phyloP scores from a whole-genome alignment of 2,329 filamentous ascomycete species.

The Byssochlamys sp. region DNA sequence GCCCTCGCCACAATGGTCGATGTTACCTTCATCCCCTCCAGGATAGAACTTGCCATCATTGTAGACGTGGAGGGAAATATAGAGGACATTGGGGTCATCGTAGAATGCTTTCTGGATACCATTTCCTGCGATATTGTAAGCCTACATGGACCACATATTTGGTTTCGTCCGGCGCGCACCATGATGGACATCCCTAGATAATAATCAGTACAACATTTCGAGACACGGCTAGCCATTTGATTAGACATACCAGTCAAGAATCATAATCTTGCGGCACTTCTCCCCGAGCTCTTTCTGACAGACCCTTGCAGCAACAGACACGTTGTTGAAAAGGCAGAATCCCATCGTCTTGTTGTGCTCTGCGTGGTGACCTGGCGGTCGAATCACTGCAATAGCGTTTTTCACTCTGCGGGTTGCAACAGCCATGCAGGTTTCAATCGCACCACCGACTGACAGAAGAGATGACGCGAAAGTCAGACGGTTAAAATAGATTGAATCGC shows the following conservation, averaged over 20 bases:
- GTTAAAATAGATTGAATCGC: slow-evolving; percentile 75
- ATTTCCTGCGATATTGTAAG: slow-evolving; percentile 52
- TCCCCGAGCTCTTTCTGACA: slow-evolving; percentile 76
- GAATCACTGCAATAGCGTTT: slow-evolving; percentile 90
- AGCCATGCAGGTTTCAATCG: slow-evolving; percentile 91
- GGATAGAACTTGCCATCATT: slow-evolving; percentile 79
- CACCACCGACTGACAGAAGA: slow-evolving; percentile 75
- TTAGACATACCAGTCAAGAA: slow-evolving; percentile 76
- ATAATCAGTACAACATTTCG: slow-evolving; percentile 11
- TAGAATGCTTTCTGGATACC: slow-evolving; percentile 96
- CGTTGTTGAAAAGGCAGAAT: slow-evolving; percentile 97
- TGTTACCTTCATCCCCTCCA: slow-evolving; percentile 48
- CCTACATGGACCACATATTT: slow-evolving; percentile 4
- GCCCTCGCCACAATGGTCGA: slow-evolving; percentile 50
- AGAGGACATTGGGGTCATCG: slow-evolving; percentile 83
- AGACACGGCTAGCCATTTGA: slow-evolving; percentile 1
- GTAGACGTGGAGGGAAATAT: slow-evolving; percentile 90
- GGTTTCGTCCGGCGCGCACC: slow-evolving; percentile 27
- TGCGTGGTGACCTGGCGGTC: slow-evolving; percentile 90
- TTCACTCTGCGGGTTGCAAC: slow-evolving; percentile 75
- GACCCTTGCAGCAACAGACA: slow-evolving; percentile 79
- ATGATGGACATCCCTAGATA: slow-evolving; percentile 56
- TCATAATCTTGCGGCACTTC: slow-evolving; percentile 74
- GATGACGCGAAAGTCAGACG: slow-evolving; percentile 71
- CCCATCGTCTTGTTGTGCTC: slow-evolving; percentile 79